A percentile compares a stretch with the other conserved stretches of the same genome.
Evolutionary conservation across 441 rosid genomes (phyloP).

Genomic region (Adansonia rubrostipa): DNA sequence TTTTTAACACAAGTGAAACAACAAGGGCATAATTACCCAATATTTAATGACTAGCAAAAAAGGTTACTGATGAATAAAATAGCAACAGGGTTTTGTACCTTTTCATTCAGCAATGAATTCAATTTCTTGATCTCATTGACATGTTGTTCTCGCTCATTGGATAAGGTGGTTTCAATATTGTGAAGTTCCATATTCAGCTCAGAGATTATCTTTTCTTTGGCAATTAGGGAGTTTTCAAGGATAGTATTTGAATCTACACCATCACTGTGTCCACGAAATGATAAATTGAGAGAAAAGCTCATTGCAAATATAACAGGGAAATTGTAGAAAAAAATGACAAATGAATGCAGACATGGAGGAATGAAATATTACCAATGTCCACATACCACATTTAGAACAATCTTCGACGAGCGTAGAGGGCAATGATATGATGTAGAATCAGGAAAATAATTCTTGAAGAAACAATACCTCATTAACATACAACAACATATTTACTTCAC

Average conservation of each 20-base stretch:
- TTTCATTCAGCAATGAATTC: conserved; percentile 68
- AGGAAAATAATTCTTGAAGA: conserved; percentile 6
- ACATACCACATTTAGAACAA: conserved; percentile 9
- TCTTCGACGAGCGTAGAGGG: neutral
- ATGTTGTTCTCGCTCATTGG: conserved; percentile 86
- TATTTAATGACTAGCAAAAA: neutral
- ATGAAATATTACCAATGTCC: conserved; percentile 1
- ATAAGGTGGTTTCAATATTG: conserved; percentile 77
- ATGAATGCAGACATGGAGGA: neutral
- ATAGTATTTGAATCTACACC: conserved; percentile 72
- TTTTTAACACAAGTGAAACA: neutral
- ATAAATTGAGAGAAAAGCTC: conserved; percentile 18
- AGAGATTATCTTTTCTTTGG: conserved; percentile 95
- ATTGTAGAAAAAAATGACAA: neutral
- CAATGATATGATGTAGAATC: neutral
- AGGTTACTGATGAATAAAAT: neutral
- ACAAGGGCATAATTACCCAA: conserved; percentile 4
- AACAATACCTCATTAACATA: neutral
- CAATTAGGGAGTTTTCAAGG: conserved; percentile 86
- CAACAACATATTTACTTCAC: conserved; percentile 5
- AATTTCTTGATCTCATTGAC: conserved; percentile 80
- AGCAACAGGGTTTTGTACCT: conserved; percentile 49
- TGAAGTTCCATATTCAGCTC: conserved; percentile 96
- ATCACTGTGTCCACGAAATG: conserved; percentile 56
- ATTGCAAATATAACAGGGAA: conserved; percentile 23